phyloP scores from a whole-genome alignment of 305 asterid species.

The Solanum hybrid region DNA sequence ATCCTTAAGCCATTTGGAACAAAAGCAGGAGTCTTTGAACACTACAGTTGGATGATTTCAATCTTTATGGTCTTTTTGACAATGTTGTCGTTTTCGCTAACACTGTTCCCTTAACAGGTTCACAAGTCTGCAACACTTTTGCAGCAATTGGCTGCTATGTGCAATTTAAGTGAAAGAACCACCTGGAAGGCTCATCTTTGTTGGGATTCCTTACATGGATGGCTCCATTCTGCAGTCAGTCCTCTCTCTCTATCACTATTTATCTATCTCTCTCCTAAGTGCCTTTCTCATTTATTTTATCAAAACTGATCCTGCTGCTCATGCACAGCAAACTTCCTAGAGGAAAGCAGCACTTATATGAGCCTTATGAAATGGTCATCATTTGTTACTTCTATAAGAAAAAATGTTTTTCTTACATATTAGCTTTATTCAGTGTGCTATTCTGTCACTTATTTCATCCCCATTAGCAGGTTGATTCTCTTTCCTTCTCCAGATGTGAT shows the following conservation, averaged over 20 bases:
- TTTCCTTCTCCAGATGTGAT: background rate
- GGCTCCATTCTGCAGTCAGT: slow-evolving; percentile 73
- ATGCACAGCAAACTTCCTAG: background rate
- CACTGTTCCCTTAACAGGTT: slow-evolving; percentile 39
- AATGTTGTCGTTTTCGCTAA: background rate
- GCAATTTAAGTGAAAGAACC: slow-evolving; percentile 67
- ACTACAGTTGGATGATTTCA: background rate
- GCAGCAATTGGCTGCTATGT: slow-evolving; percentile 70
- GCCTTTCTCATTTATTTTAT: background rate
- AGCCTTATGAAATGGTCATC: background rate
- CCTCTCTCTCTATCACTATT: slow-evolving; percentile 16
- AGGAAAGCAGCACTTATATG: background rate
- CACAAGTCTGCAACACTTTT: slow-evolving; percentile 68
- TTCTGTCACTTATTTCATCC: background rate
- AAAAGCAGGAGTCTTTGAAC: background rate
- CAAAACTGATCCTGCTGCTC: background rate
- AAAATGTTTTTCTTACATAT: background rate
- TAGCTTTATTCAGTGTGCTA: background rate
- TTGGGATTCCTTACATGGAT: slow-evolving; percentile 62
- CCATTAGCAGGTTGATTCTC: background rate
- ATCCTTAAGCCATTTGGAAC: background rate
- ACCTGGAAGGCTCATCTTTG: slow-evolving; percentile 45
- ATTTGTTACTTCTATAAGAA: background rate
- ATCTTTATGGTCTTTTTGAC: background rate
- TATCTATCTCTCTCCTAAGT: slow-evolving; percentile 7